Base-by-base conservation (phyloP, 805 yeast species). In the Millerozyma miso region DNA sequence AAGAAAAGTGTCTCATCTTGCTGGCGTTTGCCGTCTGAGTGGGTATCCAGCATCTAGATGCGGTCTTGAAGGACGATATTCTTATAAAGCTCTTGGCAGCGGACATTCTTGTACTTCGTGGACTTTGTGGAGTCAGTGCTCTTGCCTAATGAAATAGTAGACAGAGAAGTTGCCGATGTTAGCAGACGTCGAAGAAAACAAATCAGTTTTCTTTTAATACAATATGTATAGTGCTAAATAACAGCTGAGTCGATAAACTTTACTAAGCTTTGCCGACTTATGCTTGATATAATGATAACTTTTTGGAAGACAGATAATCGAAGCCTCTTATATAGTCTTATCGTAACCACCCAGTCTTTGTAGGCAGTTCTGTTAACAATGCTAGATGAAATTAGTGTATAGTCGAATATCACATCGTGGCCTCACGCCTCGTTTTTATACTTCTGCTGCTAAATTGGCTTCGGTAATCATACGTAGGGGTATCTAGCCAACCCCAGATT, bases 21-120 rank as follows among this genome's bases (percentile, higher is more conserved):
- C 35, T 31, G 31, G 38, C 34, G 35, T 40, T 36, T 7, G 29
- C 29, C 38, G 50, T 51, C 38, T 58, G 60, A 32, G 54, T 49
- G 37, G 71, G 70, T 19, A 69, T 51, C 74, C 74, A 69, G 53
- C 73, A 67, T 46, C 71, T 64, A 37, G 72, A 55, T 41, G 74
- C 71, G 38, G 75, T 69, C 51, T 63, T 67, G 55, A 57, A 60
- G 15, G 67, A 51, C 29, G 70, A 53, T 34, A 69, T 58, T 39
- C 59, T 59, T 37, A 66, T 53, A 34, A 66, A 55, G 48, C 60
- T 60, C 49, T 54, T 57, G 26, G 56, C 29, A 10, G 29, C 42
- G 38, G 56, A 53, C 65, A 61, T 59, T 42, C 29, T 23, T n/a
- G n/a, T n/a, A n/a, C n/a, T n/a, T n/a, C n/a, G n/a, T n/a, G n/a